Evolutionary conservation across 129 eudicot genomes (phyloP), one percentile per base, ranked within the genome.

Genomic region (Dittrichia graveolens): DNA sequence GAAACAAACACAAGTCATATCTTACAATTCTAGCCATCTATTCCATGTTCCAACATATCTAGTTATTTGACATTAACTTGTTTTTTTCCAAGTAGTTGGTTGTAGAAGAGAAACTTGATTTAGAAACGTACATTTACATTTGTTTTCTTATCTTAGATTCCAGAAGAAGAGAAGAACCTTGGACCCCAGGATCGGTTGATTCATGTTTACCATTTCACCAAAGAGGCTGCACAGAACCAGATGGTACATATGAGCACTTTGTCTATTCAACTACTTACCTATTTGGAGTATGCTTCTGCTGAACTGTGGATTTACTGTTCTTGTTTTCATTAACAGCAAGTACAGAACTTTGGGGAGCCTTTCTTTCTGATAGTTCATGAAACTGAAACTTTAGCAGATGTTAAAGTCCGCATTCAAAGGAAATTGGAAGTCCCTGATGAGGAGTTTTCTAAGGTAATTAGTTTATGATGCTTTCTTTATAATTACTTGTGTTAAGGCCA

Each of bases 141-240:
- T 42, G 8, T 76, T 54, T 43, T 18, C 15, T n/a, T 45, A 14
- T 15, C 57, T 45, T 83, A 94, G 98, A 84, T 94, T 74, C 98
- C 98, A 18, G 97, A 94, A 84, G 98, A 94, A 78, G 98, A 94
- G 79, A 90, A 87, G 87, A 88, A 90, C 75, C 78, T 90, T 50
- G 93, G 95, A 54, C 86, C 96, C 38, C 84, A 85, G 18, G 95
- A 94, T 73, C 91, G 96, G 60, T 50, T 94, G 60, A 94, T 90
- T 74, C 96, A 94, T 85, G 98, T 94, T 50, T 94, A 94, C 81
- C 97, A 94, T 83, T 94, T 94, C 71, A 85, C 91, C 7, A 94
- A 94, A 83, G 98, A 94, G 64, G 82, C 86, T 78, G 90, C 98
- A 16, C 96, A 87, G 75, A 93, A 87, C 74, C 98, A 89, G 72